These are phyloP conservation scores for Coemansia guatemalensis DNA, from an alignment of 192 early-diverging fungal genomes.

Conservation along the genomic window DNA sequence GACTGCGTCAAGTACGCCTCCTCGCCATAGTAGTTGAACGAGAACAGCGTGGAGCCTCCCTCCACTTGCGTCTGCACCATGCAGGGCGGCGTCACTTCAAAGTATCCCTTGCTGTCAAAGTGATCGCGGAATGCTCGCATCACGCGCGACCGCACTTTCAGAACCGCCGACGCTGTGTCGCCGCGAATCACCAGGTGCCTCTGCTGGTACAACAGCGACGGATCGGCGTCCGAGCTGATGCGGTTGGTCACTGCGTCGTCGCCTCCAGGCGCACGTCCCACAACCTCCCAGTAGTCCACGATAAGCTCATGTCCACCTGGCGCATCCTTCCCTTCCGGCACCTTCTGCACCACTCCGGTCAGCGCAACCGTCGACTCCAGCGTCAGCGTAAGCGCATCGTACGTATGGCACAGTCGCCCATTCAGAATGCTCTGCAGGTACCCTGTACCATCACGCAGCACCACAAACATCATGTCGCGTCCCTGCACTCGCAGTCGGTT, in stretches of 20 bases:
- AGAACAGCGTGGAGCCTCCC: constrained; percentile 94
- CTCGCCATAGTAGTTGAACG: constrained; percentile 96
- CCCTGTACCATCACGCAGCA: constrained; percentile 93
- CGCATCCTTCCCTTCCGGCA: constrained; percentile 94
- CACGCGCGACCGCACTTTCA: constrained; percentile 82
- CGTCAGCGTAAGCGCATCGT: constrained; percentile 89
- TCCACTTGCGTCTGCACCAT: constrained; percentile 99
- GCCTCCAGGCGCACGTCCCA: constrained; percentile 90
- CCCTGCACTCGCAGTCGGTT: constrained; percentile 94
- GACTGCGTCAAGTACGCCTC: constrained; percentile 97
- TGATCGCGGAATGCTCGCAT: constrained; percentile 95
- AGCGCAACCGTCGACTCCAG: constrained; percentile 90
- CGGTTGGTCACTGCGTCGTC: constrained; percentile 92
- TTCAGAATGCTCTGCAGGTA: constrained; percentile 92
- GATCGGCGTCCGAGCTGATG: constrained; percentile 86
- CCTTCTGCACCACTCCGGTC: constrained; percentile 80
- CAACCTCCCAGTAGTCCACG: constrained; percentile 95
- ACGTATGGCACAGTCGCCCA: constrained; percentile 88
- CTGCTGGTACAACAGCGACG: constrained; percentile 82
- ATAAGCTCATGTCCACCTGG: constrained; percentile 93
- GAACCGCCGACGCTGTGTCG: constrained; percentile 80
- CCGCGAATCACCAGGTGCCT: constrained; percentile 97
- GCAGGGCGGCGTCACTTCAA: constrained; percentile 95
- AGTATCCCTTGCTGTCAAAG: constrained; percentile 76
- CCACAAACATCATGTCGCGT: constrained; percentile 94